phyloP scores from a whole-genome alignment of 1,284 basidiomycete species.

The Cutaneotrichosporon curvatum region DNA sequence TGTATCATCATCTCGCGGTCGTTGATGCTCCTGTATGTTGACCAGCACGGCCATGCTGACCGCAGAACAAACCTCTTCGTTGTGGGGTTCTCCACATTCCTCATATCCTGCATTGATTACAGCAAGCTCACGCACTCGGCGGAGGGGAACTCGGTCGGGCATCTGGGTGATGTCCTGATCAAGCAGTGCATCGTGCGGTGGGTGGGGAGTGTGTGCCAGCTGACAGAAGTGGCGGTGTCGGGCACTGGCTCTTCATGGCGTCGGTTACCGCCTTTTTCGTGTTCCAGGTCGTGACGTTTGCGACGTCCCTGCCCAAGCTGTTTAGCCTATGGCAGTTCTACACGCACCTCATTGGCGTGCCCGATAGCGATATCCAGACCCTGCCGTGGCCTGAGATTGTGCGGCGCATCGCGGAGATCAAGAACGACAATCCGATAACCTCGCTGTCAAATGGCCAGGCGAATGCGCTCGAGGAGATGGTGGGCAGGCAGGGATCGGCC shows the following conservation, averaged over 20 bases:
- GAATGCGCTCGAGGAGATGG: conserved; percentile 42
- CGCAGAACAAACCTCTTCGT: conserved; percentile 91
- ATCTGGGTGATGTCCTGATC: conserved; percentile 72
- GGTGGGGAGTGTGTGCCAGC: conserved; percentile 30
- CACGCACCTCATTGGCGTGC: conserved; percentile 53
- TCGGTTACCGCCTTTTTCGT: conserved; percentile 73
- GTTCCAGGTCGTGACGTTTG: conserved; percentile 51
- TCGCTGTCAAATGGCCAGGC: conserved; percentile 55
- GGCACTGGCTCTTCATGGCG: conserved; percentile 61
- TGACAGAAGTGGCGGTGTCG: conserved; percentile 21
- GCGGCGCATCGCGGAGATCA: conserved; percentile 73
- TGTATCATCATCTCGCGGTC: conserved; percentile 82
- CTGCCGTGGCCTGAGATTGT: conserved; percentile 96
- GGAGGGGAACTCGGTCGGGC: conserved; percentile 25
- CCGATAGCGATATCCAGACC: conserved; percentile 84
- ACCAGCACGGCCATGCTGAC: conserved; percentile 1
- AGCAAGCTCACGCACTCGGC: conserved; percentile 54
- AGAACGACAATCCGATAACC: conserved; percentile 83
- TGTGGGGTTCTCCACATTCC: conserved; percentile 90
- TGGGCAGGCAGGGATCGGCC: conserved; percentile 36
- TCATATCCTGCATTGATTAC: conserved; percentile 92
- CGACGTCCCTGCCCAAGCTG: conserved; percentile 58
- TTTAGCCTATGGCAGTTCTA: conserved; percentile 88
- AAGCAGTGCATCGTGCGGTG: conserved; percentile 72
- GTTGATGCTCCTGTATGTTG: conserved; percentile 80